Base-by-base conservation (phyloP, 2,329 filamentous ascomycete species). In the Xylaria sp. region DNA sequence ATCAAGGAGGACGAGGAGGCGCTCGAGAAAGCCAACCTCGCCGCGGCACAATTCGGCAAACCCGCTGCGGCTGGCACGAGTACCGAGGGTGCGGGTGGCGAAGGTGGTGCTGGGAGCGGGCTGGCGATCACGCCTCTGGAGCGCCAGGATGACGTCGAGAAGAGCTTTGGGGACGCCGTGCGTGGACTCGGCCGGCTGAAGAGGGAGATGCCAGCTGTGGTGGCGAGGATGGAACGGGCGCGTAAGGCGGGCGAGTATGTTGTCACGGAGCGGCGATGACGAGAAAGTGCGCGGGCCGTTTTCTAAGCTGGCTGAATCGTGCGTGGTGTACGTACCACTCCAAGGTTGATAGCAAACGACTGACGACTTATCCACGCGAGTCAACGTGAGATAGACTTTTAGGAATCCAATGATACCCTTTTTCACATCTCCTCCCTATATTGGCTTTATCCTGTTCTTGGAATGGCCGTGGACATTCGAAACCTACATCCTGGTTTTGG, bases 191-290 rank as follows among this genome's bases (percentile, higher is more conserved):
- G 79, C 2, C 77, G 82, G 69, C 70, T 90, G 63, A 88, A 88
- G 80, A 82, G 82, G 72, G 85, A 86, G 39, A 86, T 90, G 85
- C 87, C 88, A 17, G 83, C 86, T 22, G 85, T 86, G 3, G 86
- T 89, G 73, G 89, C 88, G 61, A 86, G 83, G 77, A 89, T 90
- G 85, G 88, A 90, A 81, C 82, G 88, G 77, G 88, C 89, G 64
- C 81, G 85, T 68, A 83, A 85, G 17, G 88, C 87, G 25, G 86
- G 84, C 17, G 82, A 86, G 71, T 89, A 89, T 75, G 86, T 87
- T 7, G 80, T 85, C 55, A 80, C 80, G n/a, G 80, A 81, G 72
- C 73, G 77, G 69, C 80, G 74, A 77, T 47, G 54, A 11, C 7
- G 39, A 25, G 17, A n/a, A 22, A 39, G 33, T 3, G 10, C n/a